Evolutionary conservation across 2,329 filamentous ascomycete genomes (phyloP).

Genomic region (Chalaropsis thielavioides): DNA sequence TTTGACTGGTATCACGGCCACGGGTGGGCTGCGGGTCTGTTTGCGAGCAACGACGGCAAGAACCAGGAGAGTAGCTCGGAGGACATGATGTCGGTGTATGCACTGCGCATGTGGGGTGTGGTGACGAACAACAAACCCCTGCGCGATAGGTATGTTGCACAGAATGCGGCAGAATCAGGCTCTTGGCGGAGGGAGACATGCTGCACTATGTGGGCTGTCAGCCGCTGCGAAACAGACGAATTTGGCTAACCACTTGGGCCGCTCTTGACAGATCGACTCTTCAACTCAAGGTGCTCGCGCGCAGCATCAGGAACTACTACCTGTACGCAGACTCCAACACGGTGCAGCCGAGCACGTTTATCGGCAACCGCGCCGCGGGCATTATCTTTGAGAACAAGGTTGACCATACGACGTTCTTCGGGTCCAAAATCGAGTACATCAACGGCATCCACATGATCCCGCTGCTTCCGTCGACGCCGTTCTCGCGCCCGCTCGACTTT

Average conservation of each 20-base stretch:
- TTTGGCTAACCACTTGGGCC: neutral
- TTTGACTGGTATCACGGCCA: slow-evolving; percentile 96
- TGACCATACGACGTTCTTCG: slow-evolving; percentile 86
- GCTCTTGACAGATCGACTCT: slow-evolving; percentile 47
- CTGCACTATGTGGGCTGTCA: neutral
- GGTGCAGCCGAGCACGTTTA: slow-evolving; percentile 59
- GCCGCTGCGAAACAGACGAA: neutral
- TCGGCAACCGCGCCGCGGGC: slow-evolving; percentile 58
- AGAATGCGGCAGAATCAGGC: neutral
- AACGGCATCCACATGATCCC: slow-evolving; percentile 75
- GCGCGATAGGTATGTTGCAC: slow-evolving; percentile 47
- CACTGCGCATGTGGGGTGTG: slow-evolving; percentile 85
- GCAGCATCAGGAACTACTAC: slow-evolving; percentile 67
- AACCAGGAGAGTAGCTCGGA: slow-evolving; percentile 80
- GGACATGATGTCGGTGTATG: slow-evolving; percentile 76
- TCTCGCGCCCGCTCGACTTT: slow-evolving; percentile 53
- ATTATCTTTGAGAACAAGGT: slow-evolving; percentile 89
- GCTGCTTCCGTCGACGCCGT: slow-evolving; percentile 50
- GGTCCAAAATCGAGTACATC: slow-evolving; percentile 55
- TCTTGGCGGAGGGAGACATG: too few relatives aligned
- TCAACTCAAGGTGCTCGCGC: slow-evolving; percentile 64
- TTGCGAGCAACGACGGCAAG: slow-evolving; percentile 57
- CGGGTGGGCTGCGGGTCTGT: slow-evolving; percentile 77
- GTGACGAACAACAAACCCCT: slow-evolving; percentile 62
- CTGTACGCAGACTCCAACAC: slow-evolving; percentile 58